Evolutionary conservation across 1,139 yeast species (phyloP).

Genomic region (Candida sanyaensis): DNA sequence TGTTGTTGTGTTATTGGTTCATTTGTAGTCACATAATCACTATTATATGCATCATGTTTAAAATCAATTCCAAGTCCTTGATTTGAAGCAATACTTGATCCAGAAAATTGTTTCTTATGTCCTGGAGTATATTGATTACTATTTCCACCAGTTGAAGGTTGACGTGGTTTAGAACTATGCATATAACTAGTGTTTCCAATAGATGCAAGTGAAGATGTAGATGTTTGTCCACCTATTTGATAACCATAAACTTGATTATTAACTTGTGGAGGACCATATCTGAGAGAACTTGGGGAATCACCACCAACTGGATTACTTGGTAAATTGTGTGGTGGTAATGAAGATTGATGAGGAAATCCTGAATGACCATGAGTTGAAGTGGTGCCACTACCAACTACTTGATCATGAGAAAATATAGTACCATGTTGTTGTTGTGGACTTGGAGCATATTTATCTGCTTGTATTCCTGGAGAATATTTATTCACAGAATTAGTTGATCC

Average conservation of each 20-base stretch:
- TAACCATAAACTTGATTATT: slow-evolving; percentile 10
- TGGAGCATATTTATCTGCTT: slow-evolving; percentile 26
- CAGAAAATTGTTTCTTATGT: slow-evolving; percentile 23
- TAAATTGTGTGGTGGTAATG: neutral
- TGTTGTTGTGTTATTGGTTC: too few relatives aligned
- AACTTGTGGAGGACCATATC: slow-evolving; percentile 9
- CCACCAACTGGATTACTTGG: neutral
- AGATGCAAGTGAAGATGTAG: slow-evolving; percentile 15
- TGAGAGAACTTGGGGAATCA: neutral
- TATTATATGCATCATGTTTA: neutral
- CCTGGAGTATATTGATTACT: slow-evolving; percentile 1
- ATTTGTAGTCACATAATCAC: too few relatives aligned
- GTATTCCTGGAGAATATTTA: slow-evolving; percentile 20
- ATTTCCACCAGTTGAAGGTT: neutral
- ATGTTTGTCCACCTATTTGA: slow-evolving; percentile 8
- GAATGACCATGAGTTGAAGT: neutral
- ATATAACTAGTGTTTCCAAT: neutral
- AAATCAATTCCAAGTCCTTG: slow-evolving; percentile 1
- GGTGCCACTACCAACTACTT: too few relatives aligned
- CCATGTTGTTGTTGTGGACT: slow-evolving; percentile 7
- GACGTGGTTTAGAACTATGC: neutral
- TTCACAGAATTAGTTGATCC: slow-evolving; percentile 18
- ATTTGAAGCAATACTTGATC: slow-evolving; percentile 25
- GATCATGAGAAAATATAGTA: too few relatives aligned
- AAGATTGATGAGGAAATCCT: neutral